phyloP scores from a whole-genome alignment of 2,329 filamentous ascomycete species.

The Xylaria sp. region DNA sequence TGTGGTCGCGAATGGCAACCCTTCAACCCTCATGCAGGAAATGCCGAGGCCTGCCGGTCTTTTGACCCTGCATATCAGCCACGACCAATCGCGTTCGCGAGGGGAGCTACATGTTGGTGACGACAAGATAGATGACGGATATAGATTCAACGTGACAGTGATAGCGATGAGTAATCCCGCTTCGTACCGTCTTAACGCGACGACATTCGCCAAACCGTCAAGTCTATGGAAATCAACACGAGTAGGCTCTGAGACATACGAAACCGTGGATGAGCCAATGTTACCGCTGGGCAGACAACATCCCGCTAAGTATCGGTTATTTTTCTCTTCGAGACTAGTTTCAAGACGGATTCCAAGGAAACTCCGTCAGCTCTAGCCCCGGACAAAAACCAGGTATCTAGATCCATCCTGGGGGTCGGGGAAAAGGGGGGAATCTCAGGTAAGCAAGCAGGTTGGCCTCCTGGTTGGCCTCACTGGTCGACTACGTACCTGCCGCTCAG shows the following conservation, averaged over 20 bases:
- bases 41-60: conserved; percentile 20
- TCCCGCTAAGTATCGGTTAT: conserved; percentile 5
- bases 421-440: not conserved
- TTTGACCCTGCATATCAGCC: conserved; percentile 2
- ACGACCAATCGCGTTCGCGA: conserved; percentile 5
- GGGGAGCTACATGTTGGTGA: not conserved
- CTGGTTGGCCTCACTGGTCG: conserved; percentile 1
- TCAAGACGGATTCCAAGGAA: not conserved
- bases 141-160: not conserved
- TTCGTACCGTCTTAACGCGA: not conserved
- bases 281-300: conserved; percentile 1
- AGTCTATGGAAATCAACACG: conserved; percentile 3
- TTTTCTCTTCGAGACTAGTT: conserved; percentile 7
- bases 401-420: not conserved
- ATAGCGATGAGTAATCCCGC: not conserved
- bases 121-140: not conserved
- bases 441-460: not conserved
- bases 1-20: not conserved
- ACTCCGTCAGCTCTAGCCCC: not conserved
- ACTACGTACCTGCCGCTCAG: conserved; percentile 1
- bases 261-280: not conserved
- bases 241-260: conserved; percentile 15
- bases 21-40: conserved; percentile 4
- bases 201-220: not conserved
- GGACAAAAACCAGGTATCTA: too few species aligned